Percentiles rank a stretch among this genome's conserved stretches.
Conservation (phyloP, 192 early-diverging fungal genomes). For the Physocladia obscura region DNA sequence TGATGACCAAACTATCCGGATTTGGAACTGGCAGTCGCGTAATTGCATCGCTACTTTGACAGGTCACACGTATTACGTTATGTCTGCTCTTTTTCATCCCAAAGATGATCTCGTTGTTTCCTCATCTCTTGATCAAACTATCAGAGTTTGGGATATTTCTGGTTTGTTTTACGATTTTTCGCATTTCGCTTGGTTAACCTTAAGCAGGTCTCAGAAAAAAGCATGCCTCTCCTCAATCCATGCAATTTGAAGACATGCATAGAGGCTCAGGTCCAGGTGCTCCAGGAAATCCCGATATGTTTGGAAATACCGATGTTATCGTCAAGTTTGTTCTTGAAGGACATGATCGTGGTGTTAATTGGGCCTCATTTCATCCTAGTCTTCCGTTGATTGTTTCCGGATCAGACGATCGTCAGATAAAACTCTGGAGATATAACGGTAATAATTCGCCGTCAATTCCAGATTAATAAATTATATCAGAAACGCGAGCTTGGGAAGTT, state of each 20-base stretch:
- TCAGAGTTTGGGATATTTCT: conserved; percentile 99
- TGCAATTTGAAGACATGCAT: conserved; percentile 35
- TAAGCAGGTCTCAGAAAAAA: conserved; percentile 74
- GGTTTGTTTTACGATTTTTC: conserved; percentile 43
- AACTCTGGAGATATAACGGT: conserved; percentile 99
- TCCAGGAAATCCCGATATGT: conserved; percentile 85
- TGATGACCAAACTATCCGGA: conserved; percentile 98
- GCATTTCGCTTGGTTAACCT: background rate
- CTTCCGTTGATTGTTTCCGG: conserved; percentile 94
- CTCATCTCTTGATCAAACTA: conserved; percentile 93
- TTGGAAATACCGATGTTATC: conserved; percentile 93
- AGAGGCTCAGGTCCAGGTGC: conserved; percentile 10
- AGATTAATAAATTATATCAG: conserved; percentile 39
- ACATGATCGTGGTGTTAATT: conserved; percentile 96
- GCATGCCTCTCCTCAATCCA: conserved; percentile 60
- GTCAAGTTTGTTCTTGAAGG: conserved; percentile 99
- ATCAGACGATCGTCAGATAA: conserved; percentile 96
- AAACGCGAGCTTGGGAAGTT: conserved; percentile 99
- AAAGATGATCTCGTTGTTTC: conserved; percentile 96
- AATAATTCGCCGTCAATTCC: conserved; percentile 13
- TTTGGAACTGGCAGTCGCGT: conserved; percentile 99
- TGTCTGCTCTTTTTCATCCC: conserved; percentile 98
- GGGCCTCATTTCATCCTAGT: conserved; percentile 95
- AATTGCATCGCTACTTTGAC: conserved; percentile 96
- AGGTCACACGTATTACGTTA: conserved; percentile 98